phyloP scores from a whole-genome alignment of 1,284 basidiomycete genomes.

The Blastosporella zonata region DNA sequence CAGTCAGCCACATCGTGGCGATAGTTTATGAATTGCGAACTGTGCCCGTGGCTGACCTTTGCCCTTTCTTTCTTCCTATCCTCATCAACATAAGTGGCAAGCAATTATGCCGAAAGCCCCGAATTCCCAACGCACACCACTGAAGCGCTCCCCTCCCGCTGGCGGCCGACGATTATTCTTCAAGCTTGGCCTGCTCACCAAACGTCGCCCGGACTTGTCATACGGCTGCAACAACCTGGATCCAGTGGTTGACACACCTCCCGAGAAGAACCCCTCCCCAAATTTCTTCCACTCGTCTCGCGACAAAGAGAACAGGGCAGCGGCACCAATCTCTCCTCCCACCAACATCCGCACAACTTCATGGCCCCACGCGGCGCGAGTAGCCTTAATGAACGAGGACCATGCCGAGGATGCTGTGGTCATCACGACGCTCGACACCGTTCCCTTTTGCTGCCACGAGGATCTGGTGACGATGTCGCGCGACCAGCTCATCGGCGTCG shows the following conservation, averaged over 20 bases:
- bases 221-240: conserved; percentile 21
- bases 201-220: conserved; percentile 19
- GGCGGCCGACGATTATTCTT: conserved; percentile 27
- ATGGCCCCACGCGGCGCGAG: conserved; percentile 12
- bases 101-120: conserved; percentile 12
- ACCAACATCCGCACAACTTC: not conserved
- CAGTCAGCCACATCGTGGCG: conserved; percentile 6
- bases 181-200: conserved; percentile 25
- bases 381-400: conserved; percentile 53
- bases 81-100: not conserved
- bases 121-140: conserved; percentile 12
- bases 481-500: conserved; percentile 42
- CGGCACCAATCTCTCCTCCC: not conserved
- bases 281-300: conserved; percentile 1
- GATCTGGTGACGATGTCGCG: conserved; percentile 56
- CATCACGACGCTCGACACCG: conserved; percentile 46
- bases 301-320: conserved; percentile 5
- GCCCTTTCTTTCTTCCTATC: not conserved
- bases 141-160: conserved; percentile 25
- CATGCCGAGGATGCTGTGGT: conserved; percentile 45
- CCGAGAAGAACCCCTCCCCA: not conserved
- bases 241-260: conserved; percentile 22
- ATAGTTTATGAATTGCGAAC: not conserved
- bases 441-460: conserved; percentile 62
- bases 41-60: conserved; percentile 5